phyloP scores from a whole-genome alignment of 768 basidiomycete species.

The Boletus barrowsii region DNA sequence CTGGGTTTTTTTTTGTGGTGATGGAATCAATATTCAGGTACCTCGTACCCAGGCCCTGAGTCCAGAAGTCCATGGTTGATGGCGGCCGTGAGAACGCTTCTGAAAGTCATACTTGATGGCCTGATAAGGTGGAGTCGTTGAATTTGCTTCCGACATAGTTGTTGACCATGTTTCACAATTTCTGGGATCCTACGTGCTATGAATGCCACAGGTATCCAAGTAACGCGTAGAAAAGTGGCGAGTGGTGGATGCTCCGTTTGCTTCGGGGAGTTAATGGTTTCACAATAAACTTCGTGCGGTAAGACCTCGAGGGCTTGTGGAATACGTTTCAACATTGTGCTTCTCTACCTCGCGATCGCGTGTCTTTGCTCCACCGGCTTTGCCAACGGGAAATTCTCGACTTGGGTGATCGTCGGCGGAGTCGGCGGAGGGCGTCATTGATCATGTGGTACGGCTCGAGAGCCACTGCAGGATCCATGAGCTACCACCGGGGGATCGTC shows the following conservation, averaged over 20 bases:
- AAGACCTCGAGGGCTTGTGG: not conserved
- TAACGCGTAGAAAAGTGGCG: not conserved
- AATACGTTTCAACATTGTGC: not conserved
- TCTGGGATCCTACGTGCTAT: not conserved
- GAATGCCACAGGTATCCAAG: not conserved
- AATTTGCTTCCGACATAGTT: too few species aligned
- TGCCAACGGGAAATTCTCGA: not conserved
- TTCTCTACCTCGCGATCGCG: conserved; percentile 1
- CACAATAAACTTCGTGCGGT: conserved; percentile 6
- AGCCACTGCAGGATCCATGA: not conserved
- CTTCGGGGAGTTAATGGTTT: not conserved
- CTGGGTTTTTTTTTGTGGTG: too few species aligned
- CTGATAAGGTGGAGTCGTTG: too few species aligned
- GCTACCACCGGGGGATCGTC: too few species aligned
- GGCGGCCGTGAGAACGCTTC: too few species aligned
- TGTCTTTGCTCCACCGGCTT: not conserved
- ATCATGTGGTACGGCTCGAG: not conserved
- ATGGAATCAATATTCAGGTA: too few species aligned
- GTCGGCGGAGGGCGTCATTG: too few species aligned
- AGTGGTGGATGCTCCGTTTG: not conserved
- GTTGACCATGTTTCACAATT: not conserved
- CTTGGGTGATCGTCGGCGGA: too few species aligned
- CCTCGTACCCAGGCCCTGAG: too few species aligned
- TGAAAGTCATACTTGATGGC: too few species aligned
- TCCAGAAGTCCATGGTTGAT: too few species aligned